Base-by-base conservation (phyloP, 1,284 basidiomycete species). In the Mycosarcoma mackinlayi region DNA sequence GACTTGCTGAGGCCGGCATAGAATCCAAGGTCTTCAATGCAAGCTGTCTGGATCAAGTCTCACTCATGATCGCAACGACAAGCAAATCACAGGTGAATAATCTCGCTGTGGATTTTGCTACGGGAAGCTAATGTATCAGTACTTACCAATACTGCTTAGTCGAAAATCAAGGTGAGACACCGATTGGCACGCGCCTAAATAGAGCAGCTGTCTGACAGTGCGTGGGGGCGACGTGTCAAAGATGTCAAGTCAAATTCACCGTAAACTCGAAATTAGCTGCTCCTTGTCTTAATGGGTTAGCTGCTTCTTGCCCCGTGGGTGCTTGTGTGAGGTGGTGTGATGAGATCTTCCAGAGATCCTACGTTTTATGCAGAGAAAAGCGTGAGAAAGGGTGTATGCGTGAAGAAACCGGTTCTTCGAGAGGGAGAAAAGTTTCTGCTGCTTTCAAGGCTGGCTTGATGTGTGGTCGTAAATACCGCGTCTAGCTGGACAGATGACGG, bases 161-260 rank as follows among this genome's bases (percentile, higher is more conserved):
- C 25, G 18, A 10, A 16, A 28, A 27, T 55, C 38, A n/a, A n/a
- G n/a, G n/a, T 57, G 61, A 64, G 46, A 64, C 61, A 64, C 38
- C 16, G 33, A 40, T 56, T 42, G 61, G 61, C 52, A 64, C 50
- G 44, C 45, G 40, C 30, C 10, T 33, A 18, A 28, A 16, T 23
- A 18, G 13, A 48, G n/a, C n/a, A n/a, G 42, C 54, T 64, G 54
- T 57, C 50, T 35, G 53, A 63, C 60, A 63, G 48, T 47, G 60
- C 59, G 24, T 19, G 25, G 41, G n/a, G n/a, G n/a, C n/a, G n/a
- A n/a, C 52, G 27, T 14, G 33, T 8, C 10, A 18, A n/a, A 44
- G 38, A 35, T 13, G 8, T 14, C 18, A 35, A 38, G 27, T 14
- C 9, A 16, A 35, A 35, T 19, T 45, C n/a, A n/a, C 18, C 19